These are phyloP conservation scores for Codiaeum variegatum DNA, from an alignment of 441 rosid species.

Conservation along the genomic window DNA sequence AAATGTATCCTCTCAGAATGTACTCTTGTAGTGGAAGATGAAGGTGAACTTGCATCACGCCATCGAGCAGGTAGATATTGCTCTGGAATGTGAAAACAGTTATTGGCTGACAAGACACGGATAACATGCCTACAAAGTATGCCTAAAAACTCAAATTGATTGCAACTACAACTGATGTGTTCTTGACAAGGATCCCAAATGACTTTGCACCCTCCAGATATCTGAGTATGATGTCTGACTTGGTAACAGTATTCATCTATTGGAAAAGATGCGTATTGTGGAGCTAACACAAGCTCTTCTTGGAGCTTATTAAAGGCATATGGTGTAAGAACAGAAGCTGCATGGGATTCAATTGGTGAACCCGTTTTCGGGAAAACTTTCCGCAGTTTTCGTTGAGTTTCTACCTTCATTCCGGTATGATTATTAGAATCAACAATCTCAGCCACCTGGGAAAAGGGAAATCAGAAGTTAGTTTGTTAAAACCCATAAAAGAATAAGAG, in stretches of 20 bases:
- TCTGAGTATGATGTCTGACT: conserved; percentile 52
- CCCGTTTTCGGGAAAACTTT: conserved; percentile 52
- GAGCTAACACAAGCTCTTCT: conserved; percentile 59
- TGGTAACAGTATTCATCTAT: conserved; percentile 46
- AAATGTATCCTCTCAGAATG: conserved; percentile 39
- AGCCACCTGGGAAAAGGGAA: conserved; percentile 34
- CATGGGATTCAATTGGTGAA: conserved; percentile 61
- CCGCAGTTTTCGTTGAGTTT: conserved; percentile 34
- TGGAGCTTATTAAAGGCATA: conserved; percentile 52
- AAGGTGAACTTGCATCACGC: conserved; percentile 28
- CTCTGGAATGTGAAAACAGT: conserved; percentile 64
- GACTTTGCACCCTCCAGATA: conserved; percentile 46
- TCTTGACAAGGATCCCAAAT: conserved; percentile 47
- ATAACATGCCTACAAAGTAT: conserved; percentile 62
- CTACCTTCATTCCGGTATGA: conserved; percentile 36
- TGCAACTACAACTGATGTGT: conserved; percentile 55
- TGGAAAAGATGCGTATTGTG: conserved; percentile 51
- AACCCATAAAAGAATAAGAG: conserved; percentile 6
- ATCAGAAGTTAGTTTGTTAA: not conserved
- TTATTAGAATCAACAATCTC: conserved; percentile 37
- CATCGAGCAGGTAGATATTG: conserved; percentile 43
- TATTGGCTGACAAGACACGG: conserved; percentile 51
- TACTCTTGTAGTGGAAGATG: conserved; percentile 26
- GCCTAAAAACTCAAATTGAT: conserved; percentile 51
- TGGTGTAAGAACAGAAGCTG: conserved; percentile 52